Evolutionary conservation across 352 stramenopile species (phyloP), one percentile per base, ranked within the genome.

Genomic region (Globisporangium orthogonon): DNA sequence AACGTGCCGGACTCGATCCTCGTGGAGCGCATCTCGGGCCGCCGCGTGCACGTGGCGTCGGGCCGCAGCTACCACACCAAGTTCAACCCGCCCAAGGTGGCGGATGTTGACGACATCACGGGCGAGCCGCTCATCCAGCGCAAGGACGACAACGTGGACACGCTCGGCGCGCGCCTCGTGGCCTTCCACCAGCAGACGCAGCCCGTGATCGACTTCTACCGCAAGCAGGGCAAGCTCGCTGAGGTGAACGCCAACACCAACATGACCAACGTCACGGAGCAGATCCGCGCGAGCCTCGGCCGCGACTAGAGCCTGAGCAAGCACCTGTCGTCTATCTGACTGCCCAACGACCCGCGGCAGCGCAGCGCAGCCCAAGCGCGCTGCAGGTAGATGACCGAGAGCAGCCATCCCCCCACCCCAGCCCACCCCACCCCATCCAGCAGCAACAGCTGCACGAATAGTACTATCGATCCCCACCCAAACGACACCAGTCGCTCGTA

Each of bases 51-150:
- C 84, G 87, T 92, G 50, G 83, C 71, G n/a, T 97, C 74, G 41
- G 97, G 97, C 74, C 87, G 94, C 63, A 98, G 84, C 71, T 99
- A 99, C 79, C 97, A 99, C 73, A 84, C 98, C 60, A 98, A 98
- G 85, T 98, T 98, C 78, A 96, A 96, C 61, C 95, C 96, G 50
- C 96, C 96, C 31, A 96, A 98, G 81, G 82, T 87, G 14, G 71
- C 71, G 0, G 81, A 73, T 60, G 85, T 86, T 63, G 86, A 95
- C 73, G 97, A 99, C 72, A 59, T 97, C 48, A 98, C 96, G n/a
- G 92, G 94, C 46, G 97, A 98, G 66, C 66, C 86, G 45, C 79
- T 99, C 55, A 98, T 98, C 79, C 95, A 98, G 76, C 87, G 97
- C 67, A 96, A 96, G 66, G 97, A 99, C 80, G 97, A 99, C 80